Conservation (phyloP, 495 filamentous ascomycete genomes). For the Amniculicola lignicola region DNA sequence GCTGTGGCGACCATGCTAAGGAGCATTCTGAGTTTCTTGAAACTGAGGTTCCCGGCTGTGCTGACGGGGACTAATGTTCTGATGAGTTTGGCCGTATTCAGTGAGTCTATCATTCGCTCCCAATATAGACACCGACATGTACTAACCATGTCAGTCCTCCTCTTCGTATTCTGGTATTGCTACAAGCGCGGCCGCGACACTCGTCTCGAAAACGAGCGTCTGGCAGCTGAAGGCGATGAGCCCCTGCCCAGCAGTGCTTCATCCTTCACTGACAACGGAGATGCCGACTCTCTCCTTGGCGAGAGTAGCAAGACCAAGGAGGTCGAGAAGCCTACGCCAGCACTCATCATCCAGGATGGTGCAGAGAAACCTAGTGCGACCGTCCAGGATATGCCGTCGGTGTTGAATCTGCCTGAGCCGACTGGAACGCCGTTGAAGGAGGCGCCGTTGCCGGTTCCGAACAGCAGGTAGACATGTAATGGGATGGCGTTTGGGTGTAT, state of each 20-base stretch:
- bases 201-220: slow-evolving; percentile 66
- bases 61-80: slow-evolving; percentile 78
- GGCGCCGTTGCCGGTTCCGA: too few species aligned
- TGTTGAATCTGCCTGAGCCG: slow-evolving; percentile 33
- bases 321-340: slow-evolving; percentile 16
- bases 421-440: slow-evolving; percentile 25
- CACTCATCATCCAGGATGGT: slow-evolving; percentile 24
- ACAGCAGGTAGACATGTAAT: too few species aligned
- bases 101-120: slow-evolving; percentile 52
- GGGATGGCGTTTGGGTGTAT: not conserved
- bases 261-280: slow-evolving; percentile 11
- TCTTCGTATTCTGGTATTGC: slow-evolving; percentile 96
- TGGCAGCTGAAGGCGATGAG: slow-evolving; percentile 21
- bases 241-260: slow-evolving; percentile 18
- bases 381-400: slow-evolving; percentile 29
- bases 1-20: slow-evolving; percentile 77
- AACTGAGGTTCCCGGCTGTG: slow-evolving; percentile 79
- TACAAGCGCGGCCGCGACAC: slow-evolving; percentile 88
- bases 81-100: slow-evolving; percentile 77
- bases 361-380: slow-evolving; percentile 27
- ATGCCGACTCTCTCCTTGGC: slow-evolving; percentile 9
- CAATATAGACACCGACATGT: not conserved
- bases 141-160: slow-evolving; percentile 58
- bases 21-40: slow-evolving; percentile 79
- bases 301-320: slow-evolving; percentile 16